Percentiles rank a stretch among this genome's conserved stretches.
Evolutionary conservation across 257 asterid genomes (phyloP).

Genomic region (Lycium ferocissimum): DNA sequence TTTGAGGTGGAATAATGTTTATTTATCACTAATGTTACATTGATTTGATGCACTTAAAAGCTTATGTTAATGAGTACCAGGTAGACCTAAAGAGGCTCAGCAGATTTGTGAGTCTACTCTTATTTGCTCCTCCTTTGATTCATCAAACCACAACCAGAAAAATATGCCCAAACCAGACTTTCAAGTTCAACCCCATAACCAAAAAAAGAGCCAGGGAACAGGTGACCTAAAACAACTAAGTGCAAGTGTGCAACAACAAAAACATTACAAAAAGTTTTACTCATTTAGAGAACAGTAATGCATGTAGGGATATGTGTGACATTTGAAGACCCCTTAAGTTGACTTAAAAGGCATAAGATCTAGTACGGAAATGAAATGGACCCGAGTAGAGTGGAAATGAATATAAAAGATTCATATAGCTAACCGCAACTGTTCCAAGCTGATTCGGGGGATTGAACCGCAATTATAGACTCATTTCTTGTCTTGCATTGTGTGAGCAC

Average conservation of each 20-base stretch:
- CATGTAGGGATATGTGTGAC: not conserved
- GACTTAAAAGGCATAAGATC: not conserved
- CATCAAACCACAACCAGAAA: not conserved
- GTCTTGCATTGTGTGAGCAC: not conserved
- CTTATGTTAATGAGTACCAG: not conserved
- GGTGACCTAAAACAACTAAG: not conserved
- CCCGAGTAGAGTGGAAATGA: not conserved
- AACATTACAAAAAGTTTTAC: not conserved
- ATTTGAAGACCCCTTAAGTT: not conserved
- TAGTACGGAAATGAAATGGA: not conserved
- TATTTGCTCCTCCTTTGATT: not conserved
- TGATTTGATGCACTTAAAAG: not conserved
- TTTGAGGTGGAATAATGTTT: not conserved
- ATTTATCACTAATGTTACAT: not conserved
- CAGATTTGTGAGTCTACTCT: not conserved
- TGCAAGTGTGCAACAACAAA: not conserved
- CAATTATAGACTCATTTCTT: not conserved
- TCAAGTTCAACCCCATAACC: not conserved
- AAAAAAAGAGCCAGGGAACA: not conserved
- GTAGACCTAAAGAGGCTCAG: slow-evolving; percentile 11
- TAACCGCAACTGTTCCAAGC: not conserved
- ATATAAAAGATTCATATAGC: no score
- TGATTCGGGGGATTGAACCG: no score
- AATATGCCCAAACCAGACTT: not conserved
- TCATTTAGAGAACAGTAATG: not conserved